phyloP scores from a whole-genome alignment of 2,329 filamentous ascomycete species.

The Monilinia vaccinii-corymbosi region DNA sequence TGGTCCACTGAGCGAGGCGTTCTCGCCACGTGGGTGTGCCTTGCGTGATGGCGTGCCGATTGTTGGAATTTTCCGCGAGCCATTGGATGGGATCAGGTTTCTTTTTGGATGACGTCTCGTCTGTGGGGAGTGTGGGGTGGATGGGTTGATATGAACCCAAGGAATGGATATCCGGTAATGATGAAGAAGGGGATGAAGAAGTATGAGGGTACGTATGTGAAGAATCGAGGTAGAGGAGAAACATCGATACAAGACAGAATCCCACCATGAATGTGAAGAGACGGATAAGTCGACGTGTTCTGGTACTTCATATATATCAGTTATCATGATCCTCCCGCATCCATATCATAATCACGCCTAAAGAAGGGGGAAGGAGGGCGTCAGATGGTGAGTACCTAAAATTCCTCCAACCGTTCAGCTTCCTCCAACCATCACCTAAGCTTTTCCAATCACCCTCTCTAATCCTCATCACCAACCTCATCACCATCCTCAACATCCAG shows the following conservation, averaged over 20 bases:
- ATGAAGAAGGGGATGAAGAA: background rate
- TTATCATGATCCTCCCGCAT: too few relatives aligned
- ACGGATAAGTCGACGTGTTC: background rate
- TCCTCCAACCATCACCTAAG: background rate
- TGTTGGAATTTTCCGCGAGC: conserved; percentile 30
- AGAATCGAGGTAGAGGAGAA: background rate
- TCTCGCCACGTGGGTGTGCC: background rate
- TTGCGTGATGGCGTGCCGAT: conserved; percentile 27
- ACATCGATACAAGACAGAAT: background rate
- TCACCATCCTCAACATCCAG: too few relatives aligned
- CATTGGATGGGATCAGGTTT: conserved; percentile 27
- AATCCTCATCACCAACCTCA: too few relatives aligned
- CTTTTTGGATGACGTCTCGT: background rate
- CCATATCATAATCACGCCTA: background rate
- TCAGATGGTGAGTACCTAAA: background rate
- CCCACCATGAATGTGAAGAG: background rate
- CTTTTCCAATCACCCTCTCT: background rate
- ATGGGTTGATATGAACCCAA: background rate
- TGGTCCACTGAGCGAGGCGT: background rate
- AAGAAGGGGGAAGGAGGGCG: too few relatives aligned
- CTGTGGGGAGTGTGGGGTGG: background rate
- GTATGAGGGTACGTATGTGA: background rate
- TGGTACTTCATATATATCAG: background rate
- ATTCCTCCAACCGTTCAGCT: too few relatives aligned
- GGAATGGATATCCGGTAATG: background rate